A percentile compares a stretch with the other conserved stretches of the same genome.
These are phyloP conservation scores for Xylaria telfairii DNA, from an alignment of 495 filamentous ascomycete species.

Conservation along the genomic window DNA sequence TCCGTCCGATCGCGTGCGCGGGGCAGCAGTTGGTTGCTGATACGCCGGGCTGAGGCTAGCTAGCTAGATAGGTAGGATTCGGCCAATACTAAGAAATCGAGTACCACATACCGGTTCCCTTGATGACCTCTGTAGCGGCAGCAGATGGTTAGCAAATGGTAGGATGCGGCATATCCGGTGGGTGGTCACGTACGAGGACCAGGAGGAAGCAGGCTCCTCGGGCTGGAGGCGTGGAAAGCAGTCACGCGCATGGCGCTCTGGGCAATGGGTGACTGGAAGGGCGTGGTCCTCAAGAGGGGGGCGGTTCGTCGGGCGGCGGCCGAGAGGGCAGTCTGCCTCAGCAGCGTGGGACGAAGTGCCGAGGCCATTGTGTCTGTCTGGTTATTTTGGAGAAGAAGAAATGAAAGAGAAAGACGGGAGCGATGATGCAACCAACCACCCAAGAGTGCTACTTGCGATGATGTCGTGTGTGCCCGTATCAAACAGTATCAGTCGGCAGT, in stretches of 20 bases:
- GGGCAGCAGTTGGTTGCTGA: background rate
- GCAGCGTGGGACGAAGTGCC: slow-evolving; percentile 58
- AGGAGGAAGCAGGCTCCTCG: slow-evolving; percentile 70
- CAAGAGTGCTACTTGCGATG: slow-evolving; percentile 11
- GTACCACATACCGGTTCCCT: slow-evolving; percentile 73
- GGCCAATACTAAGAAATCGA: background rate
- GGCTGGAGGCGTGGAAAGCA: slow-evolving; percentile 75
- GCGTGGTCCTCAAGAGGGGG: slow-evolving; percentile 35
- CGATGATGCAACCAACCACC: slow-evolving; percentile 1
- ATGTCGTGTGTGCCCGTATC: slow-evolving; percentile 8
- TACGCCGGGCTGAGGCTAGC: background rate
- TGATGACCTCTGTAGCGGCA: slow-evolving; percentile 65
- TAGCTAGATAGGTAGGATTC: background rate
- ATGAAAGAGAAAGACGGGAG: background rate
- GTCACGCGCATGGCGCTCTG: slow-evolving; percentile 53
- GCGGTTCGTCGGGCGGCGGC: slow-evolving; percentile 43
- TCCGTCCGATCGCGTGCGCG: background rate
- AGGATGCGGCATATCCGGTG: slow-evolving; percentile 34
- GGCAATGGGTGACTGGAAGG: slow-evolving; percentile 42
- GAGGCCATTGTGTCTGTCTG: slow-evolving; percentile 55
- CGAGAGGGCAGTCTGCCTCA: slow-evolving; percentile 54
- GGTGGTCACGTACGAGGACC: slow-evolving; percentile 63
- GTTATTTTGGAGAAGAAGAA: background rate
- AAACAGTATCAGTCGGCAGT: slow-evolving; percentile 15
- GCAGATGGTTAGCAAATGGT: slow-evolving; percentile 5